These are phyloP conservation scores for Sporothrix variecibatus DNA, from an alignment of 2,329 filamentous ascomycete genomes.

Conservation along the genomic window DNA sequence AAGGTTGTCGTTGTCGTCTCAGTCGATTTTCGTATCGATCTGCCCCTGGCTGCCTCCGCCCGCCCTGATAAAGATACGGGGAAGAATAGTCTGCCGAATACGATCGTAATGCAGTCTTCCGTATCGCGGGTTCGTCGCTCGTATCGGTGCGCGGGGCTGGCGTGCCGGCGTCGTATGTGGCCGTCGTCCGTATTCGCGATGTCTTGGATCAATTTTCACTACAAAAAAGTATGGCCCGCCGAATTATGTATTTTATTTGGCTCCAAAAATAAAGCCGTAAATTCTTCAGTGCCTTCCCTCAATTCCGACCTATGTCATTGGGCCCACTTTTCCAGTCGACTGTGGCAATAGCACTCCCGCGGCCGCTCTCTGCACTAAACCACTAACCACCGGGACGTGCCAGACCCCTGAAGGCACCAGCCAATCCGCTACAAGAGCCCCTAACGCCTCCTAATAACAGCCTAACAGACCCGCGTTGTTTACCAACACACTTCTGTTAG, in stretches of 20 bases:
- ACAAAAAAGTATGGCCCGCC: neutral
- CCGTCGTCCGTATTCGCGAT: constrained; percentile 9
- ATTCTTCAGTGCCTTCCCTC: neutral
- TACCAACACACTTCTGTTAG: neutral
- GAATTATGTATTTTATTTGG: constrained; percentile 10
- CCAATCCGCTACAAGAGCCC: neutral
- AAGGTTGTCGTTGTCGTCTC: neutral
- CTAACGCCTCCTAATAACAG: neutral
- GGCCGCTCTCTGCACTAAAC: constrained; percentile 20
- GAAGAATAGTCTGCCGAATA: too few relatives aligned
- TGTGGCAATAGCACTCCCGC: neutral
- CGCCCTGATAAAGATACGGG: neutral
- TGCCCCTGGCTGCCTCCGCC: neutral
- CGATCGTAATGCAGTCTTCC: neutral
- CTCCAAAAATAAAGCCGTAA: constrained; percentile 5
- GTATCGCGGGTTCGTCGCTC: neutral
- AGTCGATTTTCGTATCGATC: neutral
- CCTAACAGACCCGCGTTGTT: neutral
- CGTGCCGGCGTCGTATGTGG: constrained; percentile 1
- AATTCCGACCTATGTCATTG: constrained; percentile 15
- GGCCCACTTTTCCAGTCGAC: neutral
- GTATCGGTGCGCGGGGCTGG: constrained; percentile 16
- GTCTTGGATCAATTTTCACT: constrained; percentile 13
- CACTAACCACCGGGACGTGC: neutral
- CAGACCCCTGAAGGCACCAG: constrained; percentile 19